Percentiles rank a stretch among this genome's conserved stretches.
These are phyloP conservation scores for Pseudocercospora cruenta DNA, from an alignment of 2,329 filamentous ascomycete species.

Conservation along the genomic window DNA sequence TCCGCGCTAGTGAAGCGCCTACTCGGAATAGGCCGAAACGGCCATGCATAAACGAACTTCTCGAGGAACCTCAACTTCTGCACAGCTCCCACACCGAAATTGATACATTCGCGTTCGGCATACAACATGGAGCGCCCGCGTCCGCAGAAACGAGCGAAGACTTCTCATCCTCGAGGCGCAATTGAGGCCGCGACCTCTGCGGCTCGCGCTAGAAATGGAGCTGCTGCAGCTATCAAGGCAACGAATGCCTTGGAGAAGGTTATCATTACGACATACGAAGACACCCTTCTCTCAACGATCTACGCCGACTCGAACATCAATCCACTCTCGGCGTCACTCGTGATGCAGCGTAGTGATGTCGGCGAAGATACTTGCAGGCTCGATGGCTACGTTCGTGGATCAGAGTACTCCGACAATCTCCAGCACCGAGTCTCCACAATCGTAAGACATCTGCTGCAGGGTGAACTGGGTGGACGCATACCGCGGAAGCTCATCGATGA, in stretches of 20 bases:
- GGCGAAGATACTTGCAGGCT: conserved; percentile 1
- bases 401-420: not conserved
- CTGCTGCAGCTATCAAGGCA: not conserved
- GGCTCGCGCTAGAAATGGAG: not conserved
- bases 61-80: not conserved
- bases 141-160: not conserved
- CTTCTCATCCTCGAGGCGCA: not conserved
- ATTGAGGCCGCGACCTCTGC: not conserved
- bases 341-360: not conserved
- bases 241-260: not conserved
- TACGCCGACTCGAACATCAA: conserved; percentile 3
- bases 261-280: not conserved
- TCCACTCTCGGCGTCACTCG: not conserved
- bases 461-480: not conserved
- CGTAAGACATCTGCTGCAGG: not conserved
- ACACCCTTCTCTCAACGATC: not conserved
- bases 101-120: not conserved
- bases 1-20: not conserved
- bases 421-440: not conserved
- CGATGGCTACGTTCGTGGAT: not conserved
- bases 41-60: not conserved
- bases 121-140: not conserved
- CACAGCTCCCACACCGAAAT: not conserved
- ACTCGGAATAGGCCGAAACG: not conserved
- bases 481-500: not conserved